A percentile compares a stretch with the other conserved stretches of the same genome.
phyloP scores from a whole-genome alignment of 441 rosid species.

The Hura crepitans region DNA sequence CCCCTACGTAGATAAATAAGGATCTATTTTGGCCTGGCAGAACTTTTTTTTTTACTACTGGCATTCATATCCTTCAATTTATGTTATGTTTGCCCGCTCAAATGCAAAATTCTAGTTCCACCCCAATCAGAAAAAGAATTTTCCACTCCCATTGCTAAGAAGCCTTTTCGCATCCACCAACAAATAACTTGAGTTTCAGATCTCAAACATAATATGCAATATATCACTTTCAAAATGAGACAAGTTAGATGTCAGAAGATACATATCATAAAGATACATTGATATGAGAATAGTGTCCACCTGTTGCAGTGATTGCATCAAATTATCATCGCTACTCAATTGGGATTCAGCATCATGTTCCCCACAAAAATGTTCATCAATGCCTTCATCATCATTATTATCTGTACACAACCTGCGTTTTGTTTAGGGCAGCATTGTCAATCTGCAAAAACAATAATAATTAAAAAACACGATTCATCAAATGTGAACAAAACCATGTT shows the following conservation, averaged over 20 bases:
- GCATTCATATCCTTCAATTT: neutral
- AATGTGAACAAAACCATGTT: neutral
- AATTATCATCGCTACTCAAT: constrained; percentile 59
- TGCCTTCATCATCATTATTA: constrained; percentile 46
- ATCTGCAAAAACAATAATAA: constrained; percentile 38
- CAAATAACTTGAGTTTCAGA: neutral
- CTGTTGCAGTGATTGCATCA: constrained; percentile 19
- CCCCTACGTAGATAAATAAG: neutral
- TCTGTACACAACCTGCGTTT: constrained; percentile 28
- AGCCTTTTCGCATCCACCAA: neutral
- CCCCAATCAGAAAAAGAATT: neutral
- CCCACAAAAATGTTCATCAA: constrained; percentile 46
- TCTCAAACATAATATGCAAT: neutral
- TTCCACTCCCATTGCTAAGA: neutral
- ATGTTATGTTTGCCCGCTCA: neutral
- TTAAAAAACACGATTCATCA: constrained; percentile 11
- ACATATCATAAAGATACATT: neutral
- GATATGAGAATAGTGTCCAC: constrained; percentile 13
- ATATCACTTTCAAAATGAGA: neutral
- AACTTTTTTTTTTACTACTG: neutral
- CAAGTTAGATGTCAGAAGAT: neutral
- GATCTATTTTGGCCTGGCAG: neutral
- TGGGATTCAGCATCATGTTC: constrained; percentile 68
- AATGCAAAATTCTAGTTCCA: neutral
- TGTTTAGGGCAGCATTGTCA: constrained; percentile 46